Conservation (phyloP, 2,329 filamentous ascomycete species). For the Cercospora nicotianae region DNA sequence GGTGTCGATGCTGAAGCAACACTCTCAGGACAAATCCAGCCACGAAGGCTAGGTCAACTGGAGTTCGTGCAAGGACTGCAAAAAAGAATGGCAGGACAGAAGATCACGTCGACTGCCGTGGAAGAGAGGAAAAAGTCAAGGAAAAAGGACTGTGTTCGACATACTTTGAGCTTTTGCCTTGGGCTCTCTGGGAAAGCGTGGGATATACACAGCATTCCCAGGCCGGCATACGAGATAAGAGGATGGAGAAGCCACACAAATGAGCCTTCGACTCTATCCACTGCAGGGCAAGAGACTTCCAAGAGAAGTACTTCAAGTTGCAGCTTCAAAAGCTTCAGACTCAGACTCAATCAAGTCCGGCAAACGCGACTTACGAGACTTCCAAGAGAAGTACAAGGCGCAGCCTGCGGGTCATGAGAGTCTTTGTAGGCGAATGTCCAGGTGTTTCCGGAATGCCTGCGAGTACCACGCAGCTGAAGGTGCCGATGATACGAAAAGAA, state of each 20-base stretch:
- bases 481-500: not conserved
- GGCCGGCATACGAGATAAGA: not conserved
- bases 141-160: not conserved
- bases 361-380: not conserved
- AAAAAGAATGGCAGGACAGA: not conserved
- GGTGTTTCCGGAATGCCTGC: not conserved
- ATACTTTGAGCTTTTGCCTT: not conserved
- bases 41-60: not conserved
- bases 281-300: slow-evolving; percentile 10
- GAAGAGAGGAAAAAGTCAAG: not conserved
- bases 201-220: not conserved
- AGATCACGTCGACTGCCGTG: not conserved
- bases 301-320: slow-evolving; percentile 13
- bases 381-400: not conserved
- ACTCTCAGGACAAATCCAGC: not conserved
- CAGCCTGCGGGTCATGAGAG: not conserved
- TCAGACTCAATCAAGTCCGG: not conserved
- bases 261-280: not conserved
- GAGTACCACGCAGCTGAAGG: not conserved
- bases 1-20: not conserved
- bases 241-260: not conserved
- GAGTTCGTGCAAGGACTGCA: not conserved
- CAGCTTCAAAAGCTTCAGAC: slow-evolving; percentile 6
- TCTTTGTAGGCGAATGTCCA: not conserved
- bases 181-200: not conserved